Base-by-base conservation (phyloP, 179 eudicot genomes). In the Actinidia chinensis region DNA sequence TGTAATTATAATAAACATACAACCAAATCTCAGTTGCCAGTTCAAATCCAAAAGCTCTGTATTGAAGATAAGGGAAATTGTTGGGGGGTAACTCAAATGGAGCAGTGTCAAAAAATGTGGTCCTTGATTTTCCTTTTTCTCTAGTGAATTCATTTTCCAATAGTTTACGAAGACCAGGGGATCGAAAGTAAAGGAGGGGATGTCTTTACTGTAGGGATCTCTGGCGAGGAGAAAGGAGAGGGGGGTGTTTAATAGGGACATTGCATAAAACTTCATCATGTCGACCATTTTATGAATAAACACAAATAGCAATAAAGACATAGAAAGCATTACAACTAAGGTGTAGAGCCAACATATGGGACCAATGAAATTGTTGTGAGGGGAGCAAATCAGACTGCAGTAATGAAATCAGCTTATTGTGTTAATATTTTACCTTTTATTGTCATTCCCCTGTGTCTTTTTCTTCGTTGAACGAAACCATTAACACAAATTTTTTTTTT, bases 401-500 rank as follows among this genome's bases (percentile, higher is more conserved):
- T 13, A 56, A 73, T 8, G 11, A 55, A 20, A 1, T 12, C 14
- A 40, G 33, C 51, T n/a, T 68, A 13, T 5, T 42, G 7, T 42
- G 2, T 43, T 42, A 18, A 46, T 65, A 65, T 33, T 40, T 42
- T 73, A 40, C 55, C 76, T 66, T 73, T 42, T 66, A 58, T 73
- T 66, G 14, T 56, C 52, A 8, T 58, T 56, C 36, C 10, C 12
- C 50, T 5, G 51, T 55, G 66, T 66, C 50, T 56, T 42, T 22
- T 73, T 56, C 63, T 73, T 58, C 48, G 22, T 55, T 42, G 76
- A 22, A 74, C 23, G 5, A 43, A 60, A 44, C 43, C 43, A 56
- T 15, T 23, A 59, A 12, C 23, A 76, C 87, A 46, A 83, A 54
- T n/a, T n/a, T n/a, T n/a, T n/a, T n/a, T n/a, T n/a, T n/a, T n/a